Evolutionary conservation across 768 basidiomycete genomes (phyloP).

Genomic region (Leccinum uliginosum): DNA sequence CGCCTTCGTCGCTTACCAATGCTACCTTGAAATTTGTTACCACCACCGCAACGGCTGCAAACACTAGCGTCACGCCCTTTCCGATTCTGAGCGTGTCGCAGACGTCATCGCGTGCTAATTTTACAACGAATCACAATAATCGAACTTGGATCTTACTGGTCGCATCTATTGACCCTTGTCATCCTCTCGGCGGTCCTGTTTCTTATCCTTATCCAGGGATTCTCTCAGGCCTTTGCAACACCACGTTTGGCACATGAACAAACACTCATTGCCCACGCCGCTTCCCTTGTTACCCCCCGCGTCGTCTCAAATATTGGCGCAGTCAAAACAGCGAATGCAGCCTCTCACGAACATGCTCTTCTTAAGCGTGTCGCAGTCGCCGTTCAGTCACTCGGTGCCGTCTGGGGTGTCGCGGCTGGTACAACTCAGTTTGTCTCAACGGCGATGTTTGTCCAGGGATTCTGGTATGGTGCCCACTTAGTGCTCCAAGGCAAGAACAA

Average conservation of each 20-base stretch:
- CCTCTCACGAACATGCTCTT: slow-evolving; percentile 47
- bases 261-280: slow-evolving; percentile 60
- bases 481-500: slow-evolving; percentile 70
- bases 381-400: slow-evolving; percentile 50
- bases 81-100: too few species aligned
- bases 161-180: slow-evolving; percentile 83
- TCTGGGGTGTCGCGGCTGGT: slow-evolving; percentile 75
- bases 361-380: slow-evolving; percentile 42
- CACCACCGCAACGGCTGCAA: too few species aligned
- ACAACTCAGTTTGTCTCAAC: slow-evolving; percentile 78
- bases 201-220: slow-evolving; percentile 68
- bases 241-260: slow-evolving; percentile 71
- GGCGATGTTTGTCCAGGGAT: slow-evolving; percentile 93
- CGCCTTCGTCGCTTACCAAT: neutral
- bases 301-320: slow-evolving; percentile 75
- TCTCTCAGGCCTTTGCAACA: slow-evolving; percentile 65
- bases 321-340: slow-evolving; percentile 90
- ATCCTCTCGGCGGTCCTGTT: slow-evolving; percentile 87
- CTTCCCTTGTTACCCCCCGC: slow-evolving; percentile 79
- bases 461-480: slow-evolving; percentile 91
- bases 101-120: too few species aligned
- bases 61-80: too few species aligned
- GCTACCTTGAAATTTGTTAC: neutral
- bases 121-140: too few species aligned
- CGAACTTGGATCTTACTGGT: slow-evolving; percentile 77